Evolutionary conservation across 2,329 filamentous ascomycete species (phyloP).

Genomic region (Trichoderma semiorbis): DNA sequence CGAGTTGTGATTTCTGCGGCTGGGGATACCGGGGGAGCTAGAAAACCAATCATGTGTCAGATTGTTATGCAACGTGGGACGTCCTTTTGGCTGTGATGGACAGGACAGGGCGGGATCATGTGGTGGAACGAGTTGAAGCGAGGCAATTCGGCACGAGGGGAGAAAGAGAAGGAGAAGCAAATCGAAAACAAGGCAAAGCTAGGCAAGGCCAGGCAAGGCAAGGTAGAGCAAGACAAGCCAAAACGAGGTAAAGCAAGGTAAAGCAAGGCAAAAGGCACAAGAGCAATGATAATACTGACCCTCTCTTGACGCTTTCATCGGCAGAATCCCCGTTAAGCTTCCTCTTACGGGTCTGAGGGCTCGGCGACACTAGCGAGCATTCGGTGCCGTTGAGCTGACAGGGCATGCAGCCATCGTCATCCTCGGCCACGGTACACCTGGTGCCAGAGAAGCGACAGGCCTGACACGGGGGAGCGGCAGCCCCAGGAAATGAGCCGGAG

Average conservation of each 20-base stretch:
- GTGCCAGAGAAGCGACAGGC: constrained; percentile 70
- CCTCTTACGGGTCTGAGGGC: constrained; percentile 74
- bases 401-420: constrained; percentile 70
- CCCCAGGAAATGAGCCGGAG: constrained; percentile 40
- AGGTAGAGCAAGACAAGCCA: neutral
- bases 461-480: constrained; percentile 60
- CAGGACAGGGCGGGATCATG: neutral
- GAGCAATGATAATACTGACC: constrained; percentile 51
- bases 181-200: neutral
- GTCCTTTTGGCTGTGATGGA: neutral
- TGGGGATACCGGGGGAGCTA: constrained; percentile 54
- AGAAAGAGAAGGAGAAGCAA: neutral
- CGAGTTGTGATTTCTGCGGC: constrained; percentile 51
- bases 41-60: constrained; percentile 45
- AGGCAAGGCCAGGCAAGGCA: neutral
- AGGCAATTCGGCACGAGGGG: neutral
- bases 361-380: constrained; percentile 69
- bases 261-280: constrained; percentile 14
- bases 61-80: constrained; percentile 30
- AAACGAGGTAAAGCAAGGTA: neutral
- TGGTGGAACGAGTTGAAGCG: neutral
- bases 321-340: constrained; percentile 65
- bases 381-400: constrained; percentile 76
- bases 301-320: constrained; percentile 65
- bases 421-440: constrained; percentile 71